phyloP scores from a whole-genome alignment of 805 yeast genomes.

The Saccharomyces kudriavzevii region DNA sequence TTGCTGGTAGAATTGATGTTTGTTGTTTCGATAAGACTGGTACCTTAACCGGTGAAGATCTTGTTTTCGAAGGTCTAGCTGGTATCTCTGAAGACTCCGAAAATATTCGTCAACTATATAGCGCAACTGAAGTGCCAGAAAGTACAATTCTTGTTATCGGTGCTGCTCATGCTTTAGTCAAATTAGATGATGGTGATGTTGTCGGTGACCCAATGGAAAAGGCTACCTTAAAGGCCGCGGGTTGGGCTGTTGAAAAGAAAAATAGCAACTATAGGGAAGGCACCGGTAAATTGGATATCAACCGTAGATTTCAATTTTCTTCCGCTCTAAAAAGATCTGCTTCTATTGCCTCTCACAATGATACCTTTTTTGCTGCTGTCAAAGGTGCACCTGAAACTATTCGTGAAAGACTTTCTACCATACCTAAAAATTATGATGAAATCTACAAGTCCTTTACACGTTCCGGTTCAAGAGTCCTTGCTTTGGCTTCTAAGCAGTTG shows the following conservation, averaged over 20 bases:
- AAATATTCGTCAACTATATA: slow-evolving; percentile 45
- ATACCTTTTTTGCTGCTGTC: slow-evolving; percentile 65
- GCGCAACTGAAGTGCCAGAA: slow-evolving; percentile 56
- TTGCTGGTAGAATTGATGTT: slow-evolving; percentile 95
- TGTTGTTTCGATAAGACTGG: slow-evolving; percentile 99
- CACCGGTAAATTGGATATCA: slow-evolving; percentile 49
- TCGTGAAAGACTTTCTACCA: slow-evolving; percentile 57
- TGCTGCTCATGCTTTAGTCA: slow-evolving; percentile 92
- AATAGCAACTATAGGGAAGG: slow-evolving; percentile 52
- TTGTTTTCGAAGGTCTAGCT: slow-evolving; percentile 93
- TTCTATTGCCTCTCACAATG: slow-evolving; percentile 58
- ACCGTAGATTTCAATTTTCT: slow-evolving; percentile 94
- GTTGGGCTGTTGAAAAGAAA: slow-evolving; percentile 74
- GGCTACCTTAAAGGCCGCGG: slow-evolving; percentile 81
- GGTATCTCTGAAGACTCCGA: slow-evolving; percentile 47
- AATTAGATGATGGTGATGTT: slow-evolving; percentile 89
- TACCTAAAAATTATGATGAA: slow-evolving; percentile 76
- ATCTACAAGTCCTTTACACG: slow-evolving; percentile 85
- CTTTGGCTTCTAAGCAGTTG: slow-evolving; percentile 78
- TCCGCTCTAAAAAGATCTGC: slow-evolving; percentile 93
- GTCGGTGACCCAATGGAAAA: slow-evolving; percentile 99
- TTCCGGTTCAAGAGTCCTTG: slow-evolving; percentile 92
- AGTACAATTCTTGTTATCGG: slow-evolving; percentile 71
- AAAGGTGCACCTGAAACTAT: slow-evolving; percentile 99
- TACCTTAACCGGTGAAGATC: slow-evolving; percentile 93